Evolutionary conservation across 129 eudicot species (phyloP), one percentile per base, ranked within the genome.

Genomic region (Helianthus tuberosus): DNA sequence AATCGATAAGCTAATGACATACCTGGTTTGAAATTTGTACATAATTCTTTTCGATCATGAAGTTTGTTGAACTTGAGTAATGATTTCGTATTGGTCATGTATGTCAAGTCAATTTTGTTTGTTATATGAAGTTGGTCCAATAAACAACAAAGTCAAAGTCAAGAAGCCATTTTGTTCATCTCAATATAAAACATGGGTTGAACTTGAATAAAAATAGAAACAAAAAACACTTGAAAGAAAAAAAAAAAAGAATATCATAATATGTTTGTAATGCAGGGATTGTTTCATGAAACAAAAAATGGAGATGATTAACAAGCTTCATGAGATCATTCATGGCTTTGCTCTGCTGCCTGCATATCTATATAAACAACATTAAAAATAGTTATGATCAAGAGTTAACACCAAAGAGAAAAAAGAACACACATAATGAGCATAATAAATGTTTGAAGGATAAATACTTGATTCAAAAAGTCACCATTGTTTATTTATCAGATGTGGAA

Each of bases 1-100:
- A 72, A 74, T 88, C 2, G 93, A 86, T 46, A 94, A 88, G 59
- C 84, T 88, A 71, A 88, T 83, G 77, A 75, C 79, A 43, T 94
- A 86, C 75, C 77, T 94, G 80, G 88, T 89, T 17, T 84, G 77
- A 84, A 46, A 38, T 44, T 61, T 35, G 71, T 48, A 41, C 46
- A 39, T 27, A 36, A 68, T 16, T 58, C 35, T 16, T 29, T 63
- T 36, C 44, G 51, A 14, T 75, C 58, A 43, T 57, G 7, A 49
- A 14, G 57, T 74, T 73, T 50, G 60, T 61, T 74, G 15, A 63
- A 74, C 32, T 50, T 64, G 53, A 50, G 15, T 59, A 63, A 23
- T 15, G 64, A 74, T n/a, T 63, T 64, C 73, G 13, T 66, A 65
- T 54, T 41, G 53, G 58, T 9, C 67, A 25, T 66, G 53, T 15